phyloP scores from a whole-genome alignment of 257 asterid species.

The Knoxia roxburghii region DNA sequence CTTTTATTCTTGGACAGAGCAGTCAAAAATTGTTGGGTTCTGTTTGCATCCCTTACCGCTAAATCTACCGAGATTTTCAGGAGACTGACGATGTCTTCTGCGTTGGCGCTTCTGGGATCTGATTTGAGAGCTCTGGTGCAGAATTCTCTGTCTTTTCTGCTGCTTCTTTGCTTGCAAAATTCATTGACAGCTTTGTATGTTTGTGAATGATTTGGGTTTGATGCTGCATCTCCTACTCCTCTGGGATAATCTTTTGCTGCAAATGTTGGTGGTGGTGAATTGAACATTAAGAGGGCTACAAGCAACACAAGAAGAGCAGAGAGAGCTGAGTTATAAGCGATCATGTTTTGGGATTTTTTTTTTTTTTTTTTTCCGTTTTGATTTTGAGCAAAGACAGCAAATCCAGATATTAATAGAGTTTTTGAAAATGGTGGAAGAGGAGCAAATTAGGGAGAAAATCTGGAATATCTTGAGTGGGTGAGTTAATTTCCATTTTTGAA shows the following conservation, averaged over 20 bases:
- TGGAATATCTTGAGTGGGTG: neutral
- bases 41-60: slow-evolving; percentile 2
- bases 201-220: too few relatives aligned
- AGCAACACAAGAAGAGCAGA: neutral
- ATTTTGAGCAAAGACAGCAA: too few relatives aligned
- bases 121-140: slow-evolving; percentile 4
- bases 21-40: neutral
- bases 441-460: neutral
- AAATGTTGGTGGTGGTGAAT: neutral
- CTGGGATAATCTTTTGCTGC: neutral
- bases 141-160: neutral
- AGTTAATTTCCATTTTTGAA: too few relatives aligned
- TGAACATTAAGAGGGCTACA: neutral
- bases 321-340: neutral
- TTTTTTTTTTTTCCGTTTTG: too few relatives aligned
- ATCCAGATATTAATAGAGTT: too few relatives aligned
- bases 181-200: neutral
- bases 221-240: neutral
- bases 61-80: slow-evolving; percentile 9
- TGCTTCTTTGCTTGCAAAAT: slow-evolving; percentile 10
- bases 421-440: neutral
- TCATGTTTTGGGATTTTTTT: neutral
- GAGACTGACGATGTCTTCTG: neutral
- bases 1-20: neutral
- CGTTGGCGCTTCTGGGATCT: slow-evolving; percentile 10